phyloP scores from a whole-genome alignment of 495 filamentous ascomycete genomes.

The Elaphomyces granulatus region DNA sequence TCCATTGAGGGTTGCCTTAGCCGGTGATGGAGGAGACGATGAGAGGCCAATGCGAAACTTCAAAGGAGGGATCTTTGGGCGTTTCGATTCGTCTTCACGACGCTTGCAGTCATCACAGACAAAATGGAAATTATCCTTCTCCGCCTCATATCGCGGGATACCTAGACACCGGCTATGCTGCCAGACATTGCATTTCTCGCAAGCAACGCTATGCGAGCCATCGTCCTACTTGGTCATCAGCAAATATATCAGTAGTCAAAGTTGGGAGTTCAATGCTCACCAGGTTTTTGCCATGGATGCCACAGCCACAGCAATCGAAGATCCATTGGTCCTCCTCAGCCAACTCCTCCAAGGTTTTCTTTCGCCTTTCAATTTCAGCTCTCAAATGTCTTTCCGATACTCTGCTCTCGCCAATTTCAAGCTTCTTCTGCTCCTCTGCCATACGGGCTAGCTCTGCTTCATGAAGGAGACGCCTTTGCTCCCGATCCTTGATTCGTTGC shows the following conservation, averaged over 20 bases:
- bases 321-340: constrained; percentile 77
- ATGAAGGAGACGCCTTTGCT: constrained; percentile 61
- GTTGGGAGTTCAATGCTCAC: constrained; percentile 21
- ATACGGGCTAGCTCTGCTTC: constrained; percentile 71
- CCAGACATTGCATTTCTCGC: constrained; percentile 91
- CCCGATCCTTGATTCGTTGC: constrained; percentile 67
- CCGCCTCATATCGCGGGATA: constrained; percentile 60
- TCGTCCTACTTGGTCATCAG: constrained; percentile 49
- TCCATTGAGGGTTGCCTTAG: constrained; percentile 5
- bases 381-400: constrained; percentile 66
- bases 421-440: constrained; percentile 58
- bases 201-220: constrained; percentile 85
- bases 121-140: constrained; percentile 79
- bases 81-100: constrained; percentile 45
- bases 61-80: constrained; percentile 57
- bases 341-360: constrained; percentile 56
- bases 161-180: constrained; percentile 87
- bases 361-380: constrained; percentile 60
- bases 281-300: constrained; percentile 68
- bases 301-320: constrained; percentile 84
- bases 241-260: not conserved
- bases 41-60: constrained; percentile 48
- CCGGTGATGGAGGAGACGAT: constrained; percentile 24
- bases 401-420: constrained; percentile 46
- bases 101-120: constrained; percentile 65